Base-by-base conservation (phyloP, 2,329 filamentous ascomycete species). In the Alternaria arborescens region DNA sequence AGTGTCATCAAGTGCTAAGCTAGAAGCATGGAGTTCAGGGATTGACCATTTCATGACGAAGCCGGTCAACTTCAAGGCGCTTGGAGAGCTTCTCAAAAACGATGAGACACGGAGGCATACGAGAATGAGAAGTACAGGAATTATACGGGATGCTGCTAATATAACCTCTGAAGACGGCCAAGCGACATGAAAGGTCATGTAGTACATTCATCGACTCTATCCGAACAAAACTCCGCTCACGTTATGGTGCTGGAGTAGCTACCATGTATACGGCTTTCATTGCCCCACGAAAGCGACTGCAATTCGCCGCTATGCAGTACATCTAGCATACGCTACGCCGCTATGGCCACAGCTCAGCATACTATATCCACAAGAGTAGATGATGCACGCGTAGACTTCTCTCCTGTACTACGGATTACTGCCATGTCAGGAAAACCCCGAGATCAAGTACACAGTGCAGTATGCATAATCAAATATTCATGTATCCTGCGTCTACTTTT, bases 31-130 rank as follows among this genome's bases (percentile, higher is more conserved):
- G 59, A 69, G 56, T 34, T 70, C 68, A 4, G 75, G 75, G 0
- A 70, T 74, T 14, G 70, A 78, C 30, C 57, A 72, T 20, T 78
- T 76, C 53, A 63, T 78, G 58, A 75, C 72, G 2, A 78, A 78
- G 54, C 75, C 75, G 1, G 58, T 77, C 12, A 68, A 71, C 10
- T 71, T 77, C 61, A 68, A 65, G 30, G 61, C 68, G 30, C 58
- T 78, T 16, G 61, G 52, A 26, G 65, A 58, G 22, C 57, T 69
- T n/a, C 52, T 73, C 18, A 59, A 36, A n/a, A 65, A 52, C 4
- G 58, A 62, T 41, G 60, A 68, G 40, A 34, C 5, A n/a, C 41
- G 12, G 12, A 62, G 50, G 5, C 16, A 38, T 5, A 44, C 26
- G 7, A 43, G 30, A 10, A 34, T 22, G 12, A 52, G 42, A 30